Base-by-base conservation (phyloP, 441 rosid genomes). In the Eruca vesicaria region DNA sequence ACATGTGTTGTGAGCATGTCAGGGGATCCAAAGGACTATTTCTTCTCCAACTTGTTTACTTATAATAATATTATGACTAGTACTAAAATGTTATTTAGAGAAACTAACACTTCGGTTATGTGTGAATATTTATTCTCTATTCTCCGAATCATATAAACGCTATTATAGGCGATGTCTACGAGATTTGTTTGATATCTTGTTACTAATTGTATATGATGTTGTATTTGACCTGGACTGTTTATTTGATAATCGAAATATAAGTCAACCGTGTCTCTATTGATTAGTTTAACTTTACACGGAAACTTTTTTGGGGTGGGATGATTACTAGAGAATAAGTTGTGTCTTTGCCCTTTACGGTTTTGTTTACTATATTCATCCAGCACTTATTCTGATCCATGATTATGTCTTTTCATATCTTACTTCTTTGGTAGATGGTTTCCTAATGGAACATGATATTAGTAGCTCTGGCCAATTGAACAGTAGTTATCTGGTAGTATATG, bases 1-100 rank as follows among this genome's bases (percentile, higher is more conserved):
- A 68, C 77, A 78, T 78, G 78, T 72, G 73, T 67, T 78, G 81
- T 62, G 66, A 61, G 62, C 78, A 68, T 67, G 78, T 68, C 74
- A 75, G 76, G 64, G 79, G 36, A 71, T 76, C 82, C 71, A 58
- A 71, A 31, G 78, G 72, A 56, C 79, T 66, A 14, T 61, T 72
- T 67, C 73, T 72, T 45, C 82, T 32, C 52, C 78, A 63, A 64
- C 36, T 52, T 18, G 26, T 52, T 53, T 4, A n/a, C 29, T 19
- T 53, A 53, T 57, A 7, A 29, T 28, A 28, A 41, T 60, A 45
- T 67, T 20, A 32, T 53, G 66, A 6, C 45, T 57, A 50, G 61
- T 57, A 14, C 11, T 64, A 64, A 3, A 21, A 43, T 29, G 32
- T 70, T 21, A 29, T 21, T 8, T n/a, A 3, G 1, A 33, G 16